Evolutionary conservation across 768 basidiomycete genomes (phyloP).

Genomic region (Boletus tomentosulus): DNA sequence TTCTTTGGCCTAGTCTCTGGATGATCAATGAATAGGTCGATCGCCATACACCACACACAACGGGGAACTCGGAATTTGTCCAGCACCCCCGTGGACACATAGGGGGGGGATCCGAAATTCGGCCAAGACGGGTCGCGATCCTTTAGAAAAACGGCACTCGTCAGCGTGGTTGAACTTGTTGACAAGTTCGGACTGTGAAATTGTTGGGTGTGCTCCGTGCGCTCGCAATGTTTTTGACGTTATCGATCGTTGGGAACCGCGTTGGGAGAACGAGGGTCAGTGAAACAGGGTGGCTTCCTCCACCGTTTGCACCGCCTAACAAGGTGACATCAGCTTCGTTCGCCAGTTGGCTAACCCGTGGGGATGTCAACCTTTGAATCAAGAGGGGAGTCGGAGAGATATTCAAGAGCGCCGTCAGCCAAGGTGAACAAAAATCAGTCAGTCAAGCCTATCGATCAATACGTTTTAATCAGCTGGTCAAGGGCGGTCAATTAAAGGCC

Average conservation of each 20-base stretch:
- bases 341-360: background rate
- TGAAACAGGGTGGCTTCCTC: conserved; percentile 11
- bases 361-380: background rate
- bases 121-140: conserved; percentile 1
- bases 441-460: conserved; percentile 10
- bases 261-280: conserved; percentile 6
- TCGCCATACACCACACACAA: background rate
- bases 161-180: conserved; percentile 3
- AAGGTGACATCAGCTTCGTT: background rate
- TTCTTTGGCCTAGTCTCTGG: background rate
- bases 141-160: background rate
- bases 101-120: background rate
- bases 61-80: conserved; percentile 3
- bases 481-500: conserved; percentile 15
- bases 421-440: conserved; percentile 1
- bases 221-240: conserved; percentile 14
- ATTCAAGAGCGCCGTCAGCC: background rate
- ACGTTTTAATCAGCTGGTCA: conserved; percentile 17
- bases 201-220: conserved; percentile 1
- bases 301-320: background rate
- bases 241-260: conserved; percentile 17
- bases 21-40: conserved; percentile 12
- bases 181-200: conserved; percentile 18
- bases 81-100: background rate
- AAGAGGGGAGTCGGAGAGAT: background rate